Conservation (phyloP, 169 alveolate species). For the Plasmodium fragile region DNA sequence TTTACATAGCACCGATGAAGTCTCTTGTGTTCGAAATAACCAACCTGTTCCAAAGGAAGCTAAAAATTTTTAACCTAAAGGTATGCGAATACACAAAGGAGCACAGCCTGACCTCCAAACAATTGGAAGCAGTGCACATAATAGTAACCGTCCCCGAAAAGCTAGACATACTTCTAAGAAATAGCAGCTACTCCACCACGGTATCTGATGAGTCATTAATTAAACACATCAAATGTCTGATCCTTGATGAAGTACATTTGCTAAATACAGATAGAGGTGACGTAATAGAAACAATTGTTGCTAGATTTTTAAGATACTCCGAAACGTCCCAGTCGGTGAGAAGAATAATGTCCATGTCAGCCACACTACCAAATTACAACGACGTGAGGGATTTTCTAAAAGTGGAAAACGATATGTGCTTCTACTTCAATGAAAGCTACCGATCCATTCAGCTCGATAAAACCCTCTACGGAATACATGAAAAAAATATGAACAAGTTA, state of each 20-base stretch:
- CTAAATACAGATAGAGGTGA: constrained; percentile 99
- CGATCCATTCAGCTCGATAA: constrained; percentile 98
- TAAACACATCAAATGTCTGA: constrained; percentile 95
- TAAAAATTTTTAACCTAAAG: constrained; percentile 39
- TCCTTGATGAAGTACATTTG: constrained; percentile 99
- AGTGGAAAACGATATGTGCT: constrained; percentile 94
- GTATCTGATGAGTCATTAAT: constrained; percentile 89
- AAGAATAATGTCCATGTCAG: constrained; percentile 97
- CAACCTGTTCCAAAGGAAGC: constrained; percentile 24
- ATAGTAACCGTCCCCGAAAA: constrained; percentile 99
- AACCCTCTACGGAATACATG: constrained; percentile 96
- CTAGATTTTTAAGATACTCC: constrained; percentile 96
- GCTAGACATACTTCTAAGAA: constrained; percentile 99
- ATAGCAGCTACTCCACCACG: constrained; percentile 92
- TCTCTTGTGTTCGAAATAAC: constrained; percentile 97
- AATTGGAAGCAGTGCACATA: constrained; percentile 97
- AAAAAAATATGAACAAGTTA: constrained; percentile 92
- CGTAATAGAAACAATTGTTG: constrained; percentile 98
- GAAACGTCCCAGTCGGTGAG: constrained; percentile 84
- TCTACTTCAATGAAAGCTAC: constrained; percentile 95
- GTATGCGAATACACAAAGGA: constrained; percentile 71
- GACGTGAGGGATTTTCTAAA: constrained; percentile 99
- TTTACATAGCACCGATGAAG: constrained; percentile 99
- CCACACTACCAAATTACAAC: constrained; percentile 99
- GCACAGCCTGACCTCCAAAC: constrained; percentile 91